Base-by-base conservation (phyloP, 306 rosid genomes). In the Acacia crassicarpa region DNA sequence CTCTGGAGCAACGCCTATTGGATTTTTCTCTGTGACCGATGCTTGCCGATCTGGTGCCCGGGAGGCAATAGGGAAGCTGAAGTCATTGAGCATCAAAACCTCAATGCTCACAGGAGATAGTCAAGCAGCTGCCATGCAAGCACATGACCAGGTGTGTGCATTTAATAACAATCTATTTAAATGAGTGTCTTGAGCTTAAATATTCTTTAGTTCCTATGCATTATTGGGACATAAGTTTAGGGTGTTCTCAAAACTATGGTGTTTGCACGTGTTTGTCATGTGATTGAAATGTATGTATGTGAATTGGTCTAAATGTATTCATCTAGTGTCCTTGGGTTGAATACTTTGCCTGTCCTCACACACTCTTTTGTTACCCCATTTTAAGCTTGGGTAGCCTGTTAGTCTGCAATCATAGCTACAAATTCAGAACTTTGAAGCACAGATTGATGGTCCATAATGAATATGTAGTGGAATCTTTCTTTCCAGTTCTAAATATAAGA, bases 61-160 rank as follows among this genome's bases (percentile, higher is more conserved):
- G 48, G 94, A 93, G 67, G 98, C 99, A 53, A 82, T 93, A 40
- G 83, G 53, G 62, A 84, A 88, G 89, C 87, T 96, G 35, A 89
- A 87, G 87, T 84, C 65, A 58, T 54, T 93, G 75, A 96, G 97
- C 22, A 93, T 96, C 78, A 90, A 86, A 88, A 91, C 97, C 0
- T 89, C 93, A 49, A 92, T 96, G 98, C 97, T 96, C 75, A 93
- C 99, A 0, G 99, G 99, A 67, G 99, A 96, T 59, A 78, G 91
- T 79, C 86, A 87, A 40, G 91, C 89, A 74, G 91, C 97, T 38
- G 97, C 98, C 22, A 80, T 85, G 90, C 91, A 93, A 80, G 88
- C 90, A 62, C 93, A 96, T 68, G 92, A 89, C 22, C 91, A 95
- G 97, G 99, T 95, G 19, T 61, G 80, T 78, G 16, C 11, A 38